Conservation (phyloP, 108 stramenopile genomes). For the Fragilaria radians region DNA sequence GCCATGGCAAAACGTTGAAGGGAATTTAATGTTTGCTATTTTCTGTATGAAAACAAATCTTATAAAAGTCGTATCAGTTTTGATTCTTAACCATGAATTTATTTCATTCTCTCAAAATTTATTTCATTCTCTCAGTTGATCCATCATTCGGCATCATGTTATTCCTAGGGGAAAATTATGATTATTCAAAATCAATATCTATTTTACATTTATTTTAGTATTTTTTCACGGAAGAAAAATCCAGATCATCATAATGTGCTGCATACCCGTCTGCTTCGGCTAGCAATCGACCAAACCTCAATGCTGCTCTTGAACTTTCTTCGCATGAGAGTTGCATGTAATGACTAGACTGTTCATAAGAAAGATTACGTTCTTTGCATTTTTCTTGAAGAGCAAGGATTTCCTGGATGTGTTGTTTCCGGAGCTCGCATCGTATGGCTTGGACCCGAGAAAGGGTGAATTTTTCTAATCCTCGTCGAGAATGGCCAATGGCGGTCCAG, state of each 20-base stretch:
- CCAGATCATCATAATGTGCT: not conserved
- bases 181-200: no score
- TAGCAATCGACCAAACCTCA: not conserved
- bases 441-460: not conserved
- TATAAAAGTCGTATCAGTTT: no score
- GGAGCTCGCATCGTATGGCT: not conserved
- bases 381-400: not conserved
- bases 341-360: not conserved
- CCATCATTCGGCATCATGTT: no score
- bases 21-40: no score
- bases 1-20: no score
- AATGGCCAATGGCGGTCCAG: not conserved
- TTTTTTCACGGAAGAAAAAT: no score
- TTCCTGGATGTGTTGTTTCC: not conserved
- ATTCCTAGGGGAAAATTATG: no score
- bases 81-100: no score
- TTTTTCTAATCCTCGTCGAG: constrained; percentile 1
- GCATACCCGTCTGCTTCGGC: not conserved
- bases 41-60: no score
- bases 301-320: not conserved
- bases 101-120: no score
- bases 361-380: not conserved
- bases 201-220: no score
- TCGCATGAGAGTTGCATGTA: not conserved
- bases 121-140: no score